Evolutionary conservation across 129 eudicot species (phyloP).

Genomic region (Arctium minus): DNA sequence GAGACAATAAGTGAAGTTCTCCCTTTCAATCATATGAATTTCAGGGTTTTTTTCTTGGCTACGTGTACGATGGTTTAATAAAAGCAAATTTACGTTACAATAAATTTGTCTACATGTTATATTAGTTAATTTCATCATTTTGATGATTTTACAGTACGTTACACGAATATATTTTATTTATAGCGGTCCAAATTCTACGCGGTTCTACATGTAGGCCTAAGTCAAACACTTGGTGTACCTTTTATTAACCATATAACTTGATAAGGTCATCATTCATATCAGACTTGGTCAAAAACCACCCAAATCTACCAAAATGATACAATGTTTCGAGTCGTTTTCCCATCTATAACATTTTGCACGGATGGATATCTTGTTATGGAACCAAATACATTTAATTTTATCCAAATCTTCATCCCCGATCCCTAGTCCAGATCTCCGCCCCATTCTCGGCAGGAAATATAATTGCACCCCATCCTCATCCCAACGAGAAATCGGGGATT

Average conservation of each 20-base stretch:
- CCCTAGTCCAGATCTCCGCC: too few relatives aligned
- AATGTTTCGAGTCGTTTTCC: neutral
- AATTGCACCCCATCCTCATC: too few relatives aligned
- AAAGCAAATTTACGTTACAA: too few relatives aligned
- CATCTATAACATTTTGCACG: neutral
- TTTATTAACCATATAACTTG: neutral
- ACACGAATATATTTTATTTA: neutral
- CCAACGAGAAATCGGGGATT: too few relatives aligned
- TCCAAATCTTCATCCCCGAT: too few relatives aligned
- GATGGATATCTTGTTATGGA: neutral
- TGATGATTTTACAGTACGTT: neutral
- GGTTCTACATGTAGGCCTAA: neutral
- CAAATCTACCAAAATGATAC: neutral
- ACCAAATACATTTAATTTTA: too few relatives aligned
- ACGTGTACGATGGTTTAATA: too few relatives aligned
- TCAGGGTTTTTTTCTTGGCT: neutral
- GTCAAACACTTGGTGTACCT: neutral
- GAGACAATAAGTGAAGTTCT: neutral
- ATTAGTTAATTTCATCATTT: neutral
- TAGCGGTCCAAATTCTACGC: neutral
- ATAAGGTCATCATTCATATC: neutral
- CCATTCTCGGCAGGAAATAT: too few relatives aligned
- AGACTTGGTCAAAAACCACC: constrained; percentile 1
- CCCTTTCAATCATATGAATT: too few relatives aligned
- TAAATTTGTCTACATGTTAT: neutral